Evolutionary conservation across 2,329 filamentous ascomycete genomes (phyloP).

Genomic region (Pseudohalonectria lignicola): DNA sequence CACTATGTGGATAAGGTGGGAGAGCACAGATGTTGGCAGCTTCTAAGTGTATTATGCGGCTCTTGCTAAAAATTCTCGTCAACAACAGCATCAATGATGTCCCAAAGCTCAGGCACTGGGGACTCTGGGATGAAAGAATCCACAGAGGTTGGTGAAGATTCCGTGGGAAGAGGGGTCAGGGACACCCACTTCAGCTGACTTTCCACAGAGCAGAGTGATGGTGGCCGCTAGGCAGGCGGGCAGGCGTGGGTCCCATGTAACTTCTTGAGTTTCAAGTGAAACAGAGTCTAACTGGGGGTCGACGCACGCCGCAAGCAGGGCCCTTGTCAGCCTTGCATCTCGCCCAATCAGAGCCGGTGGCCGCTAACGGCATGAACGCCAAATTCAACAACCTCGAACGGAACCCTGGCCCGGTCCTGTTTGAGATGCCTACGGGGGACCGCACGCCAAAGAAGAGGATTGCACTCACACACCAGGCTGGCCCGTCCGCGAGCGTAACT

Average conservation of each 20-base stretch:
- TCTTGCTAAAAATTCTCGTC: background rate
- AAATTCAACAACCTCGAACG: slow-evolving; percentile 14
- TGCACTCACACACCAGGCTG: too few species aligned
- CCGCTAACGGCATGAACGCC: slow-evolving; percentile 14
- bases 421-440: too few species aligned
- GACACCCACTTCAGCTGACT: background rate
- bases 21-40: too few species aligned
- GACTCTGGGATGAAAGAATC: too few species aligned
- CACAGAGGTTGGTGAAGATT: too few species aligned
- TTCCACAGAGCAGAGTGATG: too few species aligned
- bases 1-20: too few species aligned
- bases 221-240: too few species aligned
- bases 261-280: slow-evolving; percentile 33
- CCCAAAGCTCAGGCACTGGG: too few species aligned
- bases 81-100: too few species aligned
- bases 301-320: slow-evolving; percentile 13
- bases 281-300: slow-evolving; percentile 19
- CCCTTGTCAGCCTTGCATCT: slow-evolving; percentile 20
- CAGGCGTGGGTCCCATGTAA: slow-evolving; percentile 3
- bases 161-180: background rate
- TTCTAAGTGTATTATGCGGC: background rate
- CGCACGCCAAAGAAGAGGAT: too few species aligned
- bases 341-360: slow-evolving; percentile 17
- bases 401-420: slow-evolving; percentile 14
- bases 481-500: too few species aligned